A percentile compares a stretch with the other conserved stretches of the same genome.
Conservation (phyloP, 2,329 filamentous ascomycete genomes). For the Ramularia endophylla region DNA sequence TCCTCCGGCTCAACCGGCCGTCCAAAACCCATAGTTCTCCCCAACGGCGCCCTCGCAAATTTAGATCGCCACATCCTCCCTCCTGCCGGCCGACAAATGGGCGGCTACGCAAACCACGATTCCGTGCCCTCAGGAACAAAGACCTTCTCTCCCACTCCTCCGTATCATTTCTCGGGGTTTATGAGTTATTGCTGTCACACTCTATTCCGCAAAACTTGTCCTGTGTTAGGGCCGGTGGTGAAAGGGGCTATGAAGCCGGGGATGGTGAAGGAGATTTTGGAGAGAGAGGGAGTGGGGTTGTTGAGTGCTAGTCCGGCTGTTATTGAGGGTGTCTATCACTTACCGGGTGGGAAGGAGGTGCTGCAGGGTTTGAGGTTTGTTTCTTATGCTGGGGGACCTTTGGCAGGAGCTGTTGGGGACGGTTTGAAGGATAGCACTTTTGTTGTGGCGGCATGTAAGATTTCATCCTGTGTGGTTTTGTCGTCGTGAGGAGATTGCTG, state of each 20-base stretch:
- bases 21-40: constrained; percentile 18
- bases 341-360: constrained; percentile 11
- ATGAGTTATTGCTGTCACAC: too few species aligned
- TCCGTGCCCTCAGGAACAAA: constrained; percentile 7
- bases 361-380: constrained; percentile 10
- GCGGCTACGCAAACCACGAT: too few species aligned
- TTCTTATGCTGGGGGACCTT: constrained; percentile 17
- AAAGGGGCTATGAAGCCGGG: constrained; percentile 11
- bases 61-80: constrained; percentile 13
- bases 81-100: constrained; percentile 4
- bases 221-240: constrained; percentile 16
- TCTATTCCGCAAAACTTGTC: too few species aligned
- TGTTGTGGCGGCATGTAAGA: too few species aligned
- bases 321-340: too few species aligned
- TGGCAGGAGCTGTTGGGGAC: constrained; percentile 11
- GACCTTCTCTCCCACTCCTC: constrained; percentile 12
- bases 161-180: too few species aligned
- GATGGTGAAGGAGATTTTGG: constrained; percentile 14
- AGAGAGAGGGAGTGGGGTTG: too few species aligned
- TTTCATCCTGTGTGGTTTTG: too few species aligned
- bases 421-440: too few species aligned
- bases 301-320: too few species aligned
- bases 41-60: constrained; percentile 13
- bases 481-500: too few species aligned
- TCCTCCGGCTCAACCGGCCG: constrained; percentile 18